Base-by-base conservation (phyloP, 1,284 basidiomycete genomes). In the Ceratobasidium sp. region DNA sequence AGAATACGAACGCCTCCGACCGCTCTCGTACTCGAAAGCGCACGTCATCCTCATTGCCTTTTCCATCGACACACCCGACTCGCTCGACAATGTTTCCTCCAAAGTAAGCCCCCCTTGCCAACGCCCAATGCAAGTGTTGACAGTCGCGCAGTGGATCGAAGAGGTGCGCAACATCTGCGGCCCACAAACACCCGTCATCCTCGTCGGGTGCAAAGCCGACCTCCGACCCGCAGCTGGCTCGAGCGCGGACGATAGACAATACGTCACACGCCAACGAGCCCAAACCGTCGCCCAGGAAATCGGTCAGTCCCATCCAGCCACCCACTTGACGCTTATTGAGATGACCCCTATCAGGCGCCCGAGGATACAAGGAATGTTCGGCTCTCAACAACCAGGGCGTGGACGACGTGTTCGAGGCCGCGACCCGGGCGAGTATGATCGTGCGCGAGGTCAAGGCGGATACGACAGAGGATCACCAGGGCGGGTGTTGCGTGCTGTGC, bases 11-110 rank as follows among this genome's bases (percentile, higher is more conserved):
- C 90, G 94, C 72, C 83, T 97, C 77, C 89, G 96, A 73, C 96
- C 96, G 34, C 87, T 99, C 78, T 97, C 94, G 29, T 98, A 98
- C 80, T 95, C 95, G 55, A 94, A 97, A 83, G 96, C 96, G 68
- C 96, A 99, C 80, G 94, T 99, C 76, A 98, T 99, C 78, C 86
- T 99, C 73, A 98, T 99, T 76, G 96, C 95, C 25, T 99, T 96
- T 77, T 87, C 93, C 52, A 90, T 99, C 77, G 96, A 98, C 80
- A 95, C 95, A 22, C 95, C 94, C 31, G 96, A 98, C 80, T 96
- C 94, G 56, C 82, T 98, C 71, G 96, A 98, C 74, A 98, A 98
- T 80, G 96, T 98, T 20, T 86, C 89, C 20, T 89, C 91, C 72
- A 98, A 98, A 86, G 93, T 91, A 76, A 31, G 43, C 13, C 2